phyloP scores from a whole-genome alignment of 768 basidiomycete genomes.

The Hygrocybe punicea region DNA sequence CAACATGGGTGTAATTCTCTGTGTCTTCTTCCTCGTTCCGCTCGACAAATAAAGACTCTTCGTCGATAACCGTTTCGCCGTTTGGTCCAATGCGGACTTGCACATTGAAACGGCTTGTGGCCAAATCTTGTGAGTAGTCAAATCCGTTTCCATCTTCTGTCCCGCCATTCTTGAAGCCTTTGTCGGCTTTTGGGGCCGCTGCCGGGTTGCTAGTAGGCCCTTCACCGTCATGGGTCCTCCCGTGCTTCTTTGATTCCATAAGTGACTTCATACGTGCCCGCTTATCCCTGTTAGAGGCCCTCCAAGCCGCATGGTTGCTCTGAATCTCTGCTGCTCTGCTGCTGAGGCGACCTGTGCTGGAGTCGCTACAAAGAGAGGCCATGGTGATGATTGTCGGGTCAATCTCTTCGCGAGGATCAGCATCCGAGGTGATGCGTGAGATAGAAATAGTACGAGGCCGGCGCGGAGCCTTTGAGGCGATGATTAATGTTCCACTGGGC shows the following conservation, averaged over 20 bases:
- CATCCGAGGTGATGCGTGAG: constrained; percentile 55
- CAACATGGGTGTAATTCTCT: constrained; percentile 69
- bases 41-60: constrained; percentile 79
- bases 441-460: constrained; percentile 45
- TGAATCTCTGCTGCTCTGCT: constrained; percentile 72
- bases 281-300: constrained; percentile 62
- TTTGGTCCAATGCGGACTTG: constrained; percentile 86
- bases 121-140: constrained; percentile 62
- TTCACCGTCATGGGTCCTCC: constrained; percentile 49
- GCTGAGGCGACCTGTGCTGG: constrained; percentile 74
- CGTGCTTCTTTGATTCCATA: constrained; percentile 77
- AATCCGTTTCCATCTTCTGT: constrained; percentile 54
- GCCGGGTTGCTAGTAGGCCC: constrained; percentile 17
- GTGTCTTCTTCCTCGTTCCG: constrained; percentile 65
- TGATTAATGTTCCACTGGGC: too few relatives aligned
- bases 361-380: constrained; percentile 75
- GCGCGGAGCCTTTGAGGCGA: too few relatives aligned
- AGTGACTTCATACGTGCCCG: constrained; percentile 56
- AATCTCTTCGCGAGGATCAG: constrained; percentile 69
- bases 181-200: constrained; percentile 13
- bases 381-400: constrained; percentile 84
- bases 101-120: constrained; percentile 72
- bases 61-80: constrained; percentile 84
- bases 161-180: constrained; percentile 10
- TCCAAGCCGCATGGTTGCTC: constrained; percentile 70